A percentile compares a stretch with the other conserved stretches of the same genome.
phyloP scores from a whole-genome alignment of 2,329 filamentous ascomycete genomes.

The Rasamsonia emersonii region DNA sequence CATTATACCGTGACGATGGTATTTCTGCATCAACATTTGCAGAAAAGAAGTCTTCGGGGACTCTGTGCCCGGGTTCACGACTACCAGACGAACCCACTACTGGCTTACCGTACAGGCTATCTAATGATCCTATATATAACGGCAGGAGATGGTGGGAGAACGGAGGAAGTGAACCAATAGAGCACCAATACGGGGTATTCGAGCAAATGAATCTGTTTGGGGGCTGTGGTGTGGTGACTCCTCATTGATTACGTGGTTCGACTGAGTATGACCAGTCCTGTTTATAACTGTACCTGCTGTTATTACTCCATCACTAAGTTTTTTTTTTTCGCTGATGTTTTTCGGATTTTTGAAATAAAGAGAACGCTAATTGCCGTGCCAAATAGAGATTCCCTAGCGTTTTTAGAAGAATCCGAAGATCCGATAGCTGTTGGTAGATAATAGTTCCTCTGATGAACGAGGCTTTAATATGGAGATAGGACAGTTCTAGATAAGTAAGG shows the following conservation, averaged over 20 bases:
- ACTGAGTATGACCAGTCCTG: no score
- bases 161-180: constrained; percentile 20
- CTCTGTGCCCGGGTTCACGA: constrained; percentile 1
- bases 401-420: no score
- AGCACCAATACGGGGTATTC: constrained; percentile 31
- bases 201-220: constrained; percentile 23
- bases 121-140: constrained; percentile 35
- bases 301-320: no score
- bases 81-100: constrained; percentile 20
- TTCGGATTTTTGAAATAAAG: no score
- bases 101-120: constrained; percentile 24
- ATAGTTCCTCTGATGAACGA: no score
- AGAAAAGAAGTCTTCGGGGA: constrained; percentile 3
- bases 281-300: no score
- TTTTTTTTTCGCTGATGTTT: no score
- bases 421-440: no score
- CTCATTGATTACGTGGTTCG: neutral
- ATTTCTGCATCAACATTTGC: constrained; percentile 4
- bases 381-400: no score
- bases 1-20: constrained; percentile 57
- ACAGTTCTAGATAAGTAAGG: no score
- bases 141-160: constrained; percentile 31
- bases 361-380: no score
- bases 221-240: constrained; percentile 11
- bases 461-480: no score